These are phyloP conservation scores for Scleroderma citrinum DNA, from an alignment of 768 basidiomycete genomes.

Conservation along the genomic window DNA sequence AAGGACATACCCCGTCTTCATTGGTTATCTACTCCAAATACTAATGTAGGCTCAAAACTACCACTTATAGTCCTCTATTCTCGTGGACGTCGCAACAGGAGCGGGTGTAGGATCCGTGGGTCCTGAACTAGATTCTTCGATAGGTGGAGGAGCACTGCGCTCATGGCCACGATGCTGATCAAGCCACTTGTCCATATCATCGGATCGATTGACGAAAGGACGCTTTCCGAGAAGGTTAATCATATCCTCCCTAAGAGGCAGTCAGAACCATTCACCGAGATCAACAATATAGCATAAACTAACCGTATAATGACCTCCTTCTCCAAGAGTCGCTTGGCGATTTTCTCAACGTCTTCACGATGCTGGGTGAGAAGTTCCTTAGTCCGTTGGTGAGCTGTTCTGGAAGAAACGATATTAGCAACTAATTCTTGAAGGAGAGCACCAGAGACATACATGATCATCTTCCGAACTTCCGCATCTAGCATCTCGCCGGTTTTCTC, in stretches of 20 bases:
- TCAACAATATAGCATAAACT: conserved; percentile 14
- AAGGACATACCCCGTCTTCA: not conserved
- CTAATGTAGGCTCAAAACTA: conserved; percentile 1
- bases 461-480: conserved; percentile 87
- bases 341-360: conserved; percentile 86
- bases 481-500: conserved; percentile 96
- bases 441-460: conserved; percentile 66
- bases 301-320: conserved; percentile 95
- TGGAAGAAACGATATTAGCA: conserved; percentile 21
- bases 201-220: conserved; percentile 68
- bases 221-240: conserved; percentile 75
- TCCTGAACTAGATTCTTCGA: conserved; percentile 42
- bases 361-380: conserved; percentile 74
- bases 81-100: conserved; percentile 42
- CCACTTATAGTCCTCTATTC: conserved; percentile 26
- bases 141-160: conserved; percentile 59
- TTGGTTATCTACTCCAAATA: not conserved
- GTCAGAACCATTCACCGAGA: conserved; percentile 3
- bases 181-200: conserved; percentile 98
- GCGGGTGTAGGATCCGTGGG: conserved; percentile 39
- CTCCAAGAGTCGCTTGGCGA: conserved; percentile 83
- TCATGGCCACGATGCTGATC: conserved; percentile 64
- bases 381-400: conserved; percentile 79
- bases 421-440: not conserved
- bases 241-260: conserved; percentile 70